Conservation (phyloP, 169 alveolate species). For the Fabrea salina region DNA sequence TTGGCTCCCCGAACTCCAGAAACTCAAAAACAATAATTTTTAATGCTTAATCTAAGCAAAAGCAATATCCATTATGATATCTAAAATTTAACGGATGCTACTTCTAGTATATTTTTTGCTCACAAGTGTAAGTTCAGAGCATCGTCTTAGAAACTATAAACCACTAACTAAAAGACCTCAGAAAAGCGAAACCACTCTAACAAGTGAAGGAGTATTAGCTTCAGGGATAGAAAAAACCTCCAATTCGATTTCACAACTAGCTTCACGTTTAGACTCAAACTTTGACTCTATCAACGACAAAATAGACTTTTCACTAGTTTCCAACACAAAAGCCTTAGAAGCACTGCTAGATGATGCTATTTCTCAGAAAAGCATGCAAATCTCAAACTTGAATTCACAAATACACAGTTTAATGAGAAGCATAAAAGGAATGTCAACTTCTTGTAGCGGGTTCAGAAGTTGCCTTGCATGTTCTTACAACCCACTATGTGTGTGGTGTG, state of each 20-base stretch:
- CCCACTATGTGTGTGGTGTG: conserved; percentile 30
- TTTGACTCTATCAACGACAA: background rate
- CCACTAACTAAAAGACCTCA: too few relatives aligned
- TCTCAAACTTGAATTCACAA: background rate
- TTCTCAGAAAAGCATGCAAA: background rate
- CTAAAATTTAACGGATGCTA: too few relatives aligned
- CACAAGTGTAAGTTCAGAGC: too few relatives aligned
- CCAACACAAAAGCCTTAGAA: background rate
- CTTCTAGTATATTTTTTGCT: too few relatives aligned
- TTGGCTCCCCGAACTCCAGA: too few relatives aligned
- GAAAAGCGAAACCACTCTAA: background rate
- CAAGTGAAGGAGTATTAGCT: background rate
- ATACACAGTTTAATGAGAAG: background rate
- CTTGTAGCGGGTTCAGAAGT: background rate
- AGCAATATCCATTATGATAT: too few relatives aligned
- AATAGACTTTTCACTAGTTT: background rate
- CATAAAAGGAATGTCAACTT: background rate
- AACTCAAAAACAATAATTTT: too few relatives aligned
- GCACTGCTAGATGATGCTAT: background rate
- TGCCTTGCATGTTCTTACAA: conserved; percentile 15
- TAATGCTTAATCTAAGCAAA: too few relatives aligned
- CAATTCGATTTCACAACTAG: background rate
- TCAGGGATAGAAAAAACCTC: background rate
- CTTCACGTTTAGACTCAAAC: background rate
- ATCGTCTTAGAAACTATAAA: too few relatives aligned